Percentiles rank a stretch among this genome's conserved stretches.
phyloP scores from a whole-genome alignment of 345 rosid species.

The Rhodamnia rubescens region DNA sequence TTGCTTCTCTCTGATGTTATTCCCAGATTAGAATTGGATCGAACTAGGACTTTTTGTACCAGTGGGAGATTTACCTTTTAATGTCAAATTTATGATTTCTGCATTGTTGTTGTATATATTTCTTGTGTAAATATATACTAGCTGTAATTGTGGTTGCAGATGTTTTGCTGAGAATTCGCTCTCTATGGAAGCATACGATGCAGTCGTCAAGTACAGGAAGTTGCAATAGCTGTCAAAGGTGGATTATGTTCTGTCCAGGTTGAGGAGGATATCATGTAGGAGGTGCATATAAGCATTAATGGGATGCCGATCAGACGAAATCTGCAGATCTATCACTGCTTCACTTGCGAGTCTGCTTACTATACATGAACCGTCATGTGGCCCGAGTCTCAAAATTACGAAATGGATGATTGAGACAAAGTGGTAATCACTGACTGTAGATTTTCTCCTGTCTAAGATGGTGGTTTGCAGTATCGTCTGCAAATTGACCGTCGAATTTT shows the following conservation, averaged over 20 bases:
- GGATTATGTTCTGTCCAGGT: not conserved
- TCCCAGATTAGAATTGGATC: not conserved
- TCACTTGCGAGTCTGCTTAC: not conserved
- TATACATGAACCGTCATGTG: not conserved
- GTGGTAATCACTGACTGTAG: not conserved
- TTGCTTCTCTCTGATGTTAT: not conserved
- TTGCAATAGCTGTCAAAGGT: conserved; percentile 1
- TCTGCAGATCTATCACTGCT: not conserved
- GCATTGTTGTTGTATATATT: not conserved
- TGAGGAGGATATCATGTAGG: not conserved
- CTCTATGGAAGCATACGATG: conserved; percentile 58
- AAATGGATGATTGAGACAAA: not conserved
- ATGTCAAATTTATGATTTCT: not conserved
- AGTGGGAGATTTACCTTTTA: not conserved
- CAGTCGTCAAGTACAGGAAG: conserved; percentile 38
- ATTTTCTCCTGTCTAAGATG: not conserved
- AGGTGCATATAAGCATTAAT: not conserved
- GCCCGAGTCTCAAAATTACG: not conserved
- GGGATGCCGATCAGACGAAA: not conserved
- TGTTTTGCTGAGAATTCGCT: conserved; percentile 55
- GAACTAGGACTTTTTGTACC: not conserved
- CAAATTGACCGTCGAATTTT: not conserved
- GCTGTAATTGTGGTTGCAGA: conserved; percentile 15
- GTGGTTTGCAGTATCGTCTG: not conserved
- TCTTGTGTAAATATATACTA: not conserved